phyloP scores from a whole-genome alignment of 2,329 filamentous ascomycete genomes.

The Neurospora crassa region DNA sequence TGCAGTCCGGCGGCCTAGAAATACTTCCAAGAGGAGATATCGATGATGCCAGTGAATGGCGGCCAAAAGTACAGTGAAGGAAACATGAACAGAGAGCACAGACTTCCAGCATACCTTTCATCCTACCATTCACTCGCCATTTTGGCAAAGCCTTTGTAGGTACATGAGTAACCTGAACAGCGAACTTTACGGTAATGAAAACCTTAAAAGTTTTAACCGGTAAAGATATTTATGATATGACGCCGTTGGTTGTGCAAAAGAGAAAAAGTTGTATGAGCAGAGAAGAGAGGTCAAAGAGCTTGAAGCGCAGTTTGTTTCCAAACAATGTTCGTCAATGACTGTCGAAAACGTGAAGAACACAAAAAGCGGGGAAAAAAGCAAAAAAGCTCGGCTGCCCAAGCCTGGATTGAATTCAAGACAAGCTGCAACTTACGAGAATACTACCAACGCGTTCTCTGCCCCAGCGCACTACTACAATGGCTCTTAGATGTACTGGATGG shows the following conservation, averaged over 20 bases:
- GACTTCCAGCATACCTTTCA: background rate
- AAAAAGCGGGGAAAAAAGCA: background rate
- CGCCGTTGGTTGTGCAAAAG: background rate
- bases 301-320: background rate
- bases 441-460: background rate
- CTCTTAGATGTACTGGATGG: background rate
- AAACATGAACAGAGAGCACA: background rate
- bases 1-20: background rate
- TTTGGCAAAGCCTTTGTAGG: background rate
- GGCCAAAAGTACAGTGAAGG: background rate
- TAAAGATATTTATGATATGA: too few relatives aligned
- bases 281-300: background rate
- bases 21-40: background rate
- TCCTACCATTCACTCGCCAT: background rate
- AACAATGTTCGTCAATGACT: too few relatives aligned
- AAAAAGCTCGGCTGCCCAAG: background rate
- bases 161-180: too few relatives aligned
- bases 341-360: background rate
- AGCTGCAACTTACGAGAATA: background rate
- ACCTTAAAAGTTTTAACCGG: too few relatives aligned
- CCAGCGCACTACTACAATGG: background rate
- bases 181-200: too few relatives aligned
- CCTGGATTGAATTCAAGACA: background rate
- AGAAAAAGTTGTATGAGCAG: background rate
- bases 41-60: background rate